Conservation (phyloP, 257 asterid genomes). For the Jasminum sambac region DNA sequence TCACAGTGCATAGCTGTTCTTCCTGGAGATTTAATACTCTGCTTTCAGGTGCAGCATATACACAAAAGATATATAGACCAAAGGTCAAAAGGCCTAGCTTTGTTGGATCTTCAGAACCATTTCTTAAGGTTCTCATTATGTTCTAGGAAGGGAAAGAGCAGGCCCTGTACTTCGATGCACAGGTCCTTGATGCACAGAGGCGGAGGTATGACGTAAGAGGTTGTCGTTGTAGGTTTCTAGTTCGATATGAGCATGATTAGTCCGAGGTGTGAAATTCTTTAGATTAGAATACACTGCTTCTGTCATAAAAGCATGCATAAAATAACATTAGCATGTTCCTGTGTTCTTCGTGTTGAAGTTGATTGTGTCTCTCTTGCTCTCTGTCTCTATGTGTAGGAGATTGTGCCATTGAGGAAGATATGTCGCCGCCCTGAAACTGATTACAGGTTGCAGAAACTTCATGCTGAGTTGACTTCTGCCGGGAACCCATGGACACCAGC, state of each 20-base stretch:
- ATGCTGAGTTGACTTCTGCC: conserved; percentile 28
- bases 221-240: conserved; percentile 96
- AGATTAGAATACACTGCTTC: not conserved
- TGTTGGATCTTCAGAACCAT: conserved; percentile 2
- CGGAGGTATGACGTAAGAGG: conserved; percentile 97
- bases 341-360: conserved; percentile 1
- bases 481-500: conserved; percentile 11
- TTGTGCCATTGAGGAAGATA: conserved; percentile 57
- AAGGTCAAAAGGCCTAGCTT: not conserved
- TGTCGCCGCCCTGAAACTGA: conserved; percentile 69
- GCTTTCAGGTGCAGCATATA: conserved; percentile 79
- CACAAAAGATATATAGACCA: not conserved
- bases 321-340: not conserved
- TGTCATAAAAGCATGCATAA: not conserved
- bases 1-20: conserved; percentile 91
- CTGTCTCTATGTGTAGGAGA: conserved; percentile 35
- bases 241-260: conserved; percentile 91
- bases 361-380: not conserved
- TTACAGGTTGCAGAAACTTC: conserved; percentile 55
- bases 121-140: conserved; percentile 20
- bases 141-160: conserved; percentile 97
- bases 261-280: conserved; percentile 61
- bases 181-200: conserved; percentile 90
- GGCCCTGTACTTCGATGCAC: conserved; percentile 96
- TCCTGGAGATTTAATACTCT: conserved; percentile 78